Conservation (phyloP, 2,329 filamentous ascomycete species). For the Anisogramma anomala region DNA sequence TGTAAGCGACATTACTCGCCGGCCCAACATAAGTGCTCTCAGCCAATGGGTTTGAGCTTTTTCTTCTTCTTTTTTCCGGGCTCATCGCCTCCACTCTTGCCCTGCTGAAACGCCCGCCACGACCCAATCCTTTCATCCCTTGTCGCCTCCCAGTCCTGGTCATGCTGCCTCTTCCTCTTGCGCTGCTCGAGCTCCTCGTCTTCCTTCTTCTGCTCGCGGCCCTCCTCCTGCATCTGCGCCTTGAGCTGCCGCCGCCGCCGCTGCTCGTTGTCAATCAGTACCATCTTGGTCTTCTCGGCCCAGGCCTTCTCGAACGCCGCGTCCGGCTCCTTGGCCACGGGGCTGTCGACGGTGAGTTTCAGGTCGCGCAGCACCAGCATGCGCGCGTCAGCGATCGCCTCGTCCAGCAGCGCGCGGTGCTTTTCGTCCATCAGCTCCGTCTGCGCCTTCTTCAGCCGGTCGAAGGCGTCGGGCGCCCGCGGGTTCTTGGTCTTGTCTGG, state of each 20-base stretch:
- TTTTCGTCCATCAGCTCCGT: constrained; percentile 89
- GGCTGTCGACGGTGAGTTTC: constrained; percentile 82
- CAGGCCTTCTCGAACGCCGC: constrained; percentile 62
- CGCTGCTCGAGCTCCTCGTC: constrained; percentile 74
- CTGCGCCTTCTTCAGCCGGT: constrained; percentile 91
- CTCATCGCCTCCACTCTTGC: constrained; percentile 38
- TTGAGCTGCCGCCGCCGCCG: constrained; percentile 74
- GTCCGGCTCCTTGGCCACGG: constrained; percentile 71
- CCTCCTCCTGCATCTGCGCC: constrained; percentile 94
- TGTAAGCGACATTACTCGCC: constrained; percentile 3
- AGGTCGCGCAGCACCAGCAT: constrained; percentile 89
- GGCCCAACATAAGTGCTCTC: constrained; percentile 14
- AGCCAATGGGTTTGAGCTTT: constrained; percentile 56
- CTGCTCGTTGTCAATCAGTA: constrained; percentile 87
- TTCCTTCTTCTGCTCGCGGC: constrained; percentile 70
- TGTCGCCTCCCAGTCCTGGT: constrained; percentile 90
- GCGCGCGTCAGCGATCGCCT: constrained; percentile 89
- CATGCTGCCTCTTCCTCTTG: constrained; percentile 81
- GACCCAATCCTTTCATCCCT: constrained; percentile 83
- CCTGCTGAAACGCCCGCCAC: constrained; percentile 87
- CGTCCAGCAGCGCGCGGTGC: constrained; percentile 73
- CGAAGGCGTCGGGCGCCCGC: constrained; percentile 85
- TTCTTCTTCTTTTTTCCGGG: constrained; percentile 55
- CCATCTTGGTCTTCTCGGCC: constrained; percentile 80
- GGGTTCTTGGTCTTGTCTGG: constrained; percentile 95